Percentiles rank a stretch among this genome's conserved stretches.
Conservation (phyloP, 768 basidiomycete genomes). For the Rhizopogon rudus region DNA sequence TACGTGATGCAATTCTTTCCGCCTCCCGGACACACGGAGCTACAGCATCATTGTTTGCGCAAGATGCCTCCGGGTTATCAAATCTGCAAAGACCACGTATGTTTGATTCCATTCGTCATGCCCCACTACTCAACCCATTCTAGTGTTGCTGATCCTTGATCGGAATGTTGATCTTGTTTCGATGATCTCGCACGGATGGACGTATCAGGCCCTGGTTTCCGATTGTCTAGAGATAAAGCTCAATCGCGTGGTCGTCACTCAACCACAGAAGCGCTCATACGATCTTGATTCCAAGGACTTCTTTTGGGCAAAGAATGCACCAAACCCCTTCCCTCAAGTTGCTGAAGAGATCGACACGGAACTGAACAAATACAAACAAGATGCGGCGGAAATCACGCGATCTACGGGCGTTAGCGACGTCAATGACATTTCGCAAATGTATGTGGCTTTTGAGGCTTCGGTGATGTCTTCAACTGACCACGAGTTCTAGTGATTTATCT, state of each 20-base stretch:
- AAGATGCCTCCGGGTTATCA: slow-evolving; percentile 78
- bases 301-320: slow-evolving; percentile 97
- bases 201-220: slow-evolving; percentile 96
- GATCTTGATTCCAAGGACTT: slow-evolving; percentile 98
- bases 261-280: slow-evolving; percentile 75
- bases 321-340: slow-evolving; percentile 96
- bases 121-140: slow-evolving; percentile 5
- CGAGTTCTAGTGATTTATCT: slow-evolving; percentile 65
- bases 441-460: slow-evolving; percentile 23
- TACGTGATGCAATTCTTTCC: slow-evolving; percentile 78
- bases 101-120: slow-evolving; percentile 15
- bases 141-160: slow-evolving; percentile 91
- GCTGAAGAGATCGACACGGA: slow-evolving; percentile 96
- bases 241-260: slow-evolving; percentile 84
- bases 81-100: slow-evolving; percentile 84
- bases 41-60: slow-evolving; percentile 63
- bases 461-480: slow-evolving; percentile 5
- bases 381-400: slow-evolving; percentile 94
- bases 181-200: slow-evolving; percentile 96
- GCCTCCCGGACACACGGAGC: slow-evolving; percentile 56
- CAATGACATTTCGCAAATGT: slow-evolving; percentile 93
- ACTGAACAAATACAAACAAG: slow-evolving; percentile 88
- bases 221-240: slow-evolving; percentile 97
- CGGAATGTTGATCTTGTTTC: slow-evolving; percentile 93
- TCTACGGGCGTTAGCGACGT: slow-evolving; percentile 96